Evolutionary conservation across 768 basidiomycete species (phyloP).

Genomic region (Leucocoprinus leucothites): DNA sequence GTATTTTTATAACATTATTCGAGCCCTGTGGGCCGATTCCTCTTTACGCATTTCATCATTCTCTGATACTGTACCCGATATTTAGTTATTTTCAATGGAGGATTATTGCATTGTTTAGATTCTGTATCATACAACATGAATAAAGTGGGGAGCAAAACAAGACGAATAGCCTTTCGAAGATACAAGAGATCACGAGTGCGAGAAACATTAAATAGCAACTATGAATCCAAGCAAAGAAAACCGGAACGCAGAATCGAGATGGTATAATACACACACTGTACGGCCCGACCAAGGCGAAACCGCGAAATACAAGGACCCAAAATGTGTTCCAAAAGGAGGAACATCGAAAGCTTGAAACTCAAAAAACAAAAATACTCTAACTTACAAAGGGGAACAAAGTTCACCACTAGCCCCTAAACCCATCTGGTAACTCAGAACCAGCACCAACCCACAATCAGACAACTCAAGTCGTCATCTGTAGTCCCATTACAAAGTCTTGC

Average conservation of each 20-base stretch:
- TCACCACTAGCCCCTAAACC: background rate
- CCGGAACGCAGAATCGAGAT: no score
- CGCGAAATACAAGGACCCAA: no score
- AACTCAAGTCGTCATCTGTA: conserved; percentile 28
- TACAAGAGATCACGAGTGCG: no score
- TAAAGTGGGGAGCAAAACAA: no score
- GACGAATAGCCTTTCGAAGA: no score
- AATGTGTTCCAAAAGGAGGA: background rate
- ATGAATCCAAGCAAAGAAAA: no score
- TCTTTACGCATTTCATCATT: conserved; percentile 10
- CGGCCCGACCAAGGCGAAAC: no score
- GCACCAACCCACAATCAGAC: background rate
- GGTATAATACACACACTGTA: background rate
- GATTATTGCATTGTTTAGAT: no score
- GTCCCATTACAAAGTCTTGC: conserved; percentile 57
- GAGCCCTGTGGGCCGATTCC: no score
- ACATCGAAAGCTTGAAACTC: background rate
- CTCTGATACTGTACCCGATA: background rate
- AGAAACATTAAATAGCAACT: no score
- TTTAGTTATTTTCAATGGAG: no score
- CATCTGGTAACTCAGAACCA: background rate
- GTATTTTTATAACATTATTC: conserved; percentile 16
- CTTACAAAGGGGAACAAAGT: background rate
- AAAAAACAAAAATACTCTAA: background rate
- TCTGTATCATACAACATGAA: conserved; percentile 2